Evolutionary conservation across 306 rosid genomes (phyloP), one percentile per base, ranked within the genome.

Genomic region (Ammopiptanthus mongolicus): DNA sequence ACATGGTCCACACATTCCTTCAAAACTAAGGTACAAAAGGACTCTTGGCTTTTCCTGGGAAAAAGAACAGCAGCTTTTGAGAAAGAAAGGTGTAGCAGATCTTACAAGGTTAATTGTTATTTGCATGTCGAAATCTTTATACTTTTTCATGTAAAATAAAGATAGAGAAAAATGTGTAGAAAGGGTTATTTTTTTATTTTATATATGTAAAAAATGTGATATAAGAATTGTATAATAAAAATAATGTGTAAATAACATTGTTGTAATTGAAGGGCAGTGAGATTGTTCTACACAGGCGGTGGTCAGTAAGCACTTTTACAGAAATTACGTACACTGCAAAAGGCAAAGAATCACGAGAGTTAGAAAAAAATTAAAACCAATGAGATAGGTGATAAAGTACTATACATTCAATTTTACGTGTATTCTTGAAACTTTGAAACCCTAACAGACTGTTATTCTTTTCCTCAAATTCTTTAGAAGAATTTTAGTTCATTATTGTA

Each of bases 1-100:
- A 62, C 7, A 71, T 76, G 82, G 82, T 63, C 78, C 81, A 76
- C 55, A 15, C 1, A 22, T 62, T 63, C 52, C 69, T 62, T 75
- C 63, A 51, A 69, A 57, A 19, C 47, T 28, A 53, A 41, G 74
- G n/a, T 31, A 53, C 25, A 71, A 14, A 51, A 76, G 15, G 11
- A 8, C 10, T 46, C 15, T 63, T 81, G 60, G 48, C 69, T 75
- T 81, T 69, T 76, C 34, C 23, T 41, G 78, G 47, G 39, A 4
- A 61, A 60, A 29, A 63, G 31, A 52, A 81, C 18, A 62, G 53
- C 56, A 44, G 21, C 12, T 5, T 48, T 39, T 36, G 39, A 75
- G 50, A 69, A 70, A 69, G 39, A 56, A 60, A 68, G 69, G 37
- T 39, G 51, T 48, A 37, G 17, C 65, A 48, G 60, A 68, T 68